phyloP scores from a whole-genome alignment of 305 asterid species.

The Rubia balearica region DNA sequence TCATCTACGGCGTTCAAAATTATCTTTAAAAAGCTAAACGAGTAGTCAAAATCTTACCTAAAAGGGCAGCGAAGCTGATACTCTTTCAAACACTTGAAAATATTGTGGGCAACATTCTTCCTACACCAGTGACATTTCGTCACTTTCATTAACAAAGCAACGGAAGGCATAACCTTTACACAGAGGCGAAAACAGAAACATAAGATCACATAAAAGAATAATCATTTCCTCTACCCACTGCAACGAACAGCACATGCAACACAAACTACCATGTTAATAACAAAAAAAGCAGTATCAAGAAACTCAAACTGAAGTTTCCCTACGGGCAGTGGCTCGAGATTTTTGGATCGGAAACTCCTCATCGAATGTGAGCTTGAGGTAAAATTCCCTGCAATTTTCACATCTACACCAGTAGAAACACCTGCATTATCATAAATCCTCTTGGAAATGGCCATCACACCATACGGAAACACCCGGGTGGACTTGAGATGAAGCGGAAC shows the following conservation, averaged over 20 bases:
- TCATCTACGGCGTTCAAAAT: neutral
- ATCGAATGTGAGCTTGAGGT: conserved; percentile 23
- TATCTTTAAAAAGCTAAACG: no score
- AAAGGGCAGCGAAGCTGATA: neutral
- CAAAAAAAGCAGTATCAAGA: neutral
- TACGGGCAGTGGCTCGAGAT: conserved; percentile 71
- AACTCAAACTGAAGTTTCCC: conserved; percentile 70
- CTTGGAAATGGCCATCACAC: conserved; percentile 70
- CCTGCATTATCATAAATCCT: conserved; percentile 23
- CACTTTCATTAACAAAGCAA: no score
- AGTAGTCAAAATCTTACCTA: neutral
- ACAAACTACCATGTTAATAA: no score
- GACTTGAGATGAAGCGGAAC: conserved; percentile 15
- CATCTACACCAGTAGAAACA: conserved; percentile 33
- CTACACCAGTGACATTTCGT: conserved; percentile 85
- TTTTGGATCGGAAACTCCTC: conserved; percentile 79
- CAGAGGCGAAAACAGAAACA: neutral
- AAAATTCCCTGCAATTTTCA: conserved; percentile 50
- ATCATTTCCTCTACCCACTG: no score
- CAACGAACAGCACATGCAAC: no score
- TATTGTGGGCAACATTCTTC: conserved; percentile 33
- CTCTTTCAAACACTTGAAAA: conserved; percentile 55
- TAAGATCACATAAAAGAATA: neutral
- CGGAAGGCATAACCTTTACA: conserved; percentile 55
- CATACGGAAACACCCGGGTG: conserved; percentile 62